Conservation (phyloP, 2,329 filamentous ascomycete genomes). For the Westerdykella ornata region DNA sequence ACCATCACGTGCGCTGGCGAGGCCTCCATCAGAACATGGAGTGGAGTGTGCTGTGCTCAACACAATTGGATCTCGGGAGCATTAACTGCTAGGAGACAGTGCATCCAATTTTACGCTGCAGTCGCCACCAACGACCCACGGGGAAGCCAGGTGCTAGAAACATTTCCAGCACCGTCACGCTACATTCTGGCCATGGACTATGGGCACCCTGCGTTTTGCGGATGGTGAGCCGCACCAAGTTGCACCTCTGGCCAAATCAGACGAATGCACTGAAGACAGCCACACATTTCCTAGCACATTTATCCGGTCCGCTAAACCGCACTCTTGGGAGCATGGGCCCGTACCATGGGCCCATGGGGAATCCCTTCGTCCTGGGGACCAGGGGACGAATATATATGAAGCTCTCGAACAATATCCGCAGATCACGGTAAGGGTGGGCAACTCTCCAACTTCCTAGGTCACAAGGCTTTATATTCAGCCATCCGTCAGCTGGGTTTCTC, state of each 20-base stretch:
- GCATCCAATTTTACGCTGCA: slow-evolving; percentile 1
- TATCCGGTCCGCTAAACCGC: slow-evolving; percentile 29
- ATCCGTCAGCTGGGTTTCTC: slow-evolving; percentile 8
- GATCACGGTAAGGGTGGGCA: slow-evolving; percentile 1
- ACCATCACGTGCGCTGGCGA: slow-evolving; percentile 1
- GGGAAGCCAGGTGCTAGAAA: too few relatives aligned
- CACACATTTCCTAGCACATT: slow-evolving; percentile 17
- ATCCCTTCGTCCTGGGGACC: slow-evolving; percentile 7
- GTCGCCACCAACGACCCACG: too few relatives aligned
- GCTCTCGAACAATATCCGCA: slow-evolving; percentile 3
- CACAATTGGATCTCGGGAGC: neutral
- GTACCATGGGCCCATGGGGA: slow-evolving; percentile 6
- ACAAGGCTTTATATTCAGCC: slow-evolving; percentile 10
- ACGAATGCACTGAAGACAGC: slow-evolving; percentile 1
- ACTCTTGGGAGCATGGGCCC: slow-evolving; percentile 13
- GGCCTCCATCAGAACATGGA: neutral
- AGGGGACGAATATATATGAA: slow-evolving; percentile 23
- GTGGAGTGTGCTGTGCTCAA: neutral
- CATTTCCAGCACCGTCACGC: neutral
- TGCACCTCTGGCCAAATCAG: slow-evolving; percentile 2
- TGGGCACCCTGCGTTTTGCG: slow-evolving; percentile 17
- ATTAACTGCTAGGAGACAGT: slow-evolving; percentile 4
- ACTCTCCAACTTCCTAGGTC: slow-evolving; percentile 7
- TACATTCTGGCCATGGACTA: slow-evolving; percentile 10
- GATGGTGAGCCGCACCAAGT: slow-evolving; percentile 14